Evolutionary conservation across 202 grass and related monocot genomes (phyloP), one percentile per base, ranked within the genome.

Genomic region (Carex arenaria): DNA sequence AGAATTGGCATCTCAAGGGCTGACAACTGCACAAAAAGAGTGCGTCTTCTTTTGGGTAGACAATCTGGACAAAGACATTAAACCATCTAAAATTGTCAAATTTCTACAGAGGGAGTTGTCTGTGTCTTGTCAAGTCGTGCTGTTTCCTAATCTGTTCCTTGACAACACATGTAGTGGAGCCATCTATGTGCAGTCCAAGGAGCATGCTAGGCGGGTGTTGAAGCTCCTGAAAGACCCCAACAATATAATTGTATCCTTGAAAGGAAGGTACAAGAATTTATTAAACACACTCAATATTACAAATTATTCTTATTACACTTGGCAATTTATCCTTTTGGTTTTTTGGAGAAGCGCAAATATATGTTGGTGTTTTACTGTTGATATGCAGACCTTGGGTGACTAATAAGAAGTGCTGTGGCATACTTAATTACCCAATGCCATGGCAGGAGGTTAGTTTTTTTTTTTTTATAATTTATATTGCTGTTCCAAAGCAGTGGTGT

Each of bases 341-440:
- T 20, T 75, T 1, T 45, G 8, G 20, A 74, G 45, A 51, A 53
- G 5, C 38, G 38, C 38, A 7, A 40, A 40, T 40, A 40, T 74
- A 52, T 74, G 43, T 12, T 52, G 70, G 12, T 74, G 13, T 53
- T 62, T 77, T 69, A 6, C 65, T 43, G 23, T 45, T 45, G 63
- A 26, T 84, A 45, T 84, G 72, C 80, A 88, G 86, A 36, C 86
- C 86, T 20, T 88, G 86, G 86, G 64, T 84, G 65, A 40, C 28
- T 26, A 84, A 23, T 22, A 13, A 80, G 49, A 83, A 79, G 20
- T 88, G 80, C 43, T 80, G 64, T 88, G 72, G 54, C n/a, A 66
- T 57, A 67, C 23, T 52, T 64, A 13, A 80, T 26, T 64, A 26
- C 5, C 17, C 67, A 73, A 64, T 80, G 54, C 81, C 82, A n/a